A percentile compares a stretch with the other conserved stretches of the same genome.
These are phyloP conservation scores for Astrephomene gubernaculifera DNA, from an alignment of 139 green algal genomes.

Conservation along the genomic window DNA sequence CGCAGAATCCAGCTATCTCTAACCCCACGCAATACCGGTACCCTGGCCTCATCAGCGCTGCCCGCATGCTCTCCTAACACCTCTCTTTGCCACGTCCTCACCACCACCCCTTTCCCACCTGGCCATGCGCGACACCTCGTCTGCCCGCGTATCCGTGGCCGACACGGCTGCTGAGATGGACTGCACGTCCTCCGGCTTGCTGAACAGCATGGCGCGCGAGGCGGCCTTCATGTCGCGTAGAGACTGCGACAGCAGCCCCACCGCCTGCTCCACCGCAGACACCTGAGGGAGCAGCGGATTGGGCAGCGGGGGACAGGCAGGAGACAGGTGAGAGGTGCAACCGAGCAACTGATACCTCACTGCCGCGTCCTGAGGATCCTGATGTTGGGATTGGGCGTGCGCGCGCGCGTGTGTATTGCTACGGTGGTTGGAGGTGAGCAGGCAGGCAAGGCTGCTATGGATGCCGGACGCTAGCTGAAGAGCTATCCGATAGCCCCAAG, in stretches of 20 bases:
- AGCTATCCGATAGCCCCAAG: no score
- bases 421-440: no score
- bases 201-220: conserved; percentile 34
- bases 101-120: neutral
- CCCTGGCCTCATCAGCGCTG: neutral
- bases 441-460: no score
- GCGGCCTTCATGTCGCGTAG: conserved; percentile 50
- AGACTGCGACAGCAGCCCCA: conserved; percentile 48
- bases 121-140: conserved; percentile 60
- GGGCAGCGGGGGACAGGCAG: no score
- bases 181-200: conserved; percentile 23
- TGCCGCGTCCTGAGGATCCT: no score
- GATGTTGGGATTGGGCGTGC: no score
- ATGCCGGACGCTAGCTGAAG: no score
- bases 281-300: no score
- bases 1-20: no score
- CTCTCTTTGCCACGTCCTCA: neutral
- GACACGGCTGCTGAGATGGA: conserved; percentile 47
- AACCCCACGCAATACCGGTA: neutral
- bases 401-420: no score
- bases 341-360: no score
- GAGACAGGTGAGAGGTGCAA: no score
- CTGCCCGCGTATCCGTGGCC: conserved; percentile 51
- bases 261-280: conserved; percentile 46
- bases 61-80: neutral